Conservation (phyloP, 352 stramenopile species). For the Phytophthora pistaciae region DNA sequence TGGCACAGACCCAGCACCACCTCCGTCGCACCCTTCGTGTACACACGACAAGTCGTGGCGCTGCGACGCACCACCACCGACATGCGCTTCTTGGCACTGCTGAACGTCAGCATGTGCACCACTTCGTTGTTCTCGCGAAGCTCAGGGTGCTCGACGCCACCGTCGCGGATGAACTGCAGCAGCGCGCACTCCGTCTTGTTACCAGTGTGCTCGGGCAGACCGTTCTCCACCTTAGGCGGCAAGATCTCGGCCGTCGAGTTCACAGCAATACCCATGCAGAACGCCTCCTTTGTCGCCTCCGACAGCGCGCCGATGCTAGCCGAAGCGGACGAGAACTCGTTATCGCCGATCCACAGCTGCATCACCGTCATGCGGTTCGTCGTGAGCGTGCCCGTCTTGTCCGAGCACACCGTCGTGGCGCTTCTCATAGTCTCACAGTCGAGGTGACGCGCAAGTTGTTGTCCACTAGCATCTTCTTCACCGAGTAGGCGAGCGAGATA, state of each 20-base stretch:
- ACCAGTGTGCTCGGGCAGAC: constrained; percentile 64
- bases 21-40: constrained; percentile 72
- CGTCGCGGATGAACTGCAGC: constrained; percentile 61
- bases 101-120: constrained; percentile 75
- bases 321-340: constrained; percentile 52
- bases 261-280: constrained; percentile 54
- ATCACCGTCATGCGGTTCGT: constrained; percentile 98
- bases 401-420: constrained; percentile 95
- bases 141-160: constrained; percentile 58
- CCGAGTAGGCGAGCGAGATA: constrained; percentile 45
- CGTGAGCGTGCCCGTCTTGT: constrained; percentile 96
- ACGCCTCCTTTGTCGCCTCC: constrained; percentile 45
- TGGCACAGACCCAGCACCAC: constrained; percentile 63
- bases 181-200: constrained; percentile 80
- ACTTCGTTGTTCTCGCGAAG: constrained; percentile 47
- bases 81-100: constrained; percentile 78
- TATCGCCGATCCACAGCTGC: constrained; percentile 68
- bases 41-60: constrained; percentile 54
- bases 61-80: constrained; percentile 63
- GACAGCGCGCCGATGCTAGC: constrained; percentile 36
- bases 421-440: constrained; percentile 53
- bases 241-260: constrained; percentile 76
- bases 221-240: constrained; percentile 52
- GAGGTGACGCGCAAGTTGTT: neutral
- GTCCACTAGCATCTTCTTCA: constrained; percentile 1